Evolutionary conservation across 768 basidiomycete species (phyloP), one percentile per base, ranked within the genome.

Genomic region (Pleurotus giganteus): DNA sequence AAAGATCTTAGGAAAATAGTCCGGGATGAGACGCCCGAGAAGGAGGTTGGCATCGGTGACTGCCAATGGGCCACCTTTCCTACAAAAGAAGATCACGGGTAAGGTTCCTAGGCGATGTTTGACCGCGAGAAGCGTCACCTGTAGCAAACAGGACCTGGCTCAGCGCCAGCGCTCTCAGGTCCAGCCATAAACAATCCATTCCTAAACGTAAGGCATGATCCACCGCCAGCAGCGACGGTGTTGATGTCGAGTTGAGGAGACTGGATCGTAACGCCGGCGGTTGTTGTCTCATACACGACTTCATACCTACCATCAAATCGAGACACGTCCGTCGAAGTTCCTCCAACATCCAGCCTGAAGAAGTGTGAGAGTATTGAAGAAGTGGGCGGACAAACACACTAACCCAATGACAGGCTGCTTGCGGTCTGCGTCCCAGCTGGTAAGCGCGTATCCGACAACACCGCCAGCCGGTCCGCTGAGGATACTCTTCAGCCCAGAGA

Each of bases 1-100:
- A 62, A 97, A 98, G 55, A 96, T 97, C 69, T 93, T 94, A 1
- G 94, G 94, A 75, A 97, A 97, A 67, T 88, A 92, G 55, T 90
- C 87, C 0, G 94, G 91, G 5, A 97, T 77, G 42, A 98, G 80
- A 0, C 95, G 83, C 4, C 95, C 95, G 2, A 97, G 84, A 3
- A 94, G 73, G 7, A 98, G 76, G 64, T 98, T 98, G 2, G 94
- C 95, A 58, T 98, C 94, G 0, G 94, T 97, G 11, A 97, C 85
- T 1, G 94, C 94, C 36, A 97, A 68, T 3, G 91, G 91, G 0
- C 95, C 95, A 6, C 91, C 91, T 71, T 96, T 97, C 53, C 91
- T 91, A 61, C 45, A 56, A 17, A 19, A 27, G 37, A 57, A 39
- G 51, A 41, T 41, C 39, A 31, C 47, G 50, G 46, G 28, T 44